These are phyloP conservation scores for Venturia asperata DNA, from an alignment of 2,329 filamentous ascomycete genomes.

Conservation along the genomic window DNA sequence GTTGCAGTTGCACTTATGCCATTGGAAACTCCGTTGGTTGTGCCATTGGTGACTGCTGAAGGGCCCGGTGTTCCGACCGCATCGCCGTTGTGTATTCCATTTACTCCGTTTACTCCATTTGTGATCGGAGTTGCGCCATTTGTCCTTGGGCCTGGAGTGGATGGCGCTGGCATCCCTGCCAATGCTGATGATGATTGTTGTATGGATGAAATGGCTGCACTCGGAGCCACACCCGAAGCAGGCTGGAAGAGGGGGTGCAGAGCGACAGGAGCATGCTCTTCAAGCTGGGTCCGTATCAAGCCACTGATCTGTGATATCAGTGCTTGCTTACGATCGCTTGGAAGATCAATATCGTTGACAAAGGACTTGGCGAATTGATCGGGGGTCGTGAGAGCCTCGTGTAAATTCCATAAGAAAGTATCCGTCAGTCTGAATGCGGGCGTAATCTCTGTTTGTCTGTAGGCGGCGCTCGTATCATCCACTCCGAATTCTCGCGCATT, in stretches of 20 bases:
- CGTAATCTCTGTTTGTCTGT: constrained; percentile 70
- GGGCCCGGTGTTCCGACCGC: not conserved
- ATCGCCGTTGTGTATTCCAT: constrained; percentile 22
- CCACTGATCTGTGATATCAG: constrained; percentile 78
- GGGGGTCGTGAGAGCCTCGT: constrained; percentile 87
- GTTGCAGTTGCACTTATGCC: constrained; percentile 44
- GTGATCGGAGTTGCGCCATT: constrained; percentile 28
- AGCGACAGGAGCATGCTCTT: constrained; percentile 92
- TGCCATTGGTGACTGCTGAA: not conserved
- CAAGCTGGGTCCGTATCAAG: constrained; percentile 88
- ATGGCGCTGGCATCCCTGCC: constrained; percentile 13
- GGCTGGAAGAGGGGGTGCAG: constrained; percentile 85
- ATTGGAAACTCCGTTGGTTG: not conserved
- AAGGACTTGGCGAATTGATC: constrained; percentile 90
- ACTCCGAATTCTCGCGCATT: constrained; percentile 51
- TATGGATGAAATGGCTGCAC: not conserved
- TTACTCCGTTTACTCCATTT: constrained; percentile 28
- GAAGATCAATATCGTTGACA: constrained; percentile 88
- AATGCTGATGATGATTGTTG: not conserved
- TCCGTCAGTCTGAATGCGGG: constrained; percentile 86
- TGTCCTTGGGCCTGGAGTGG: constrained; percentile 14
- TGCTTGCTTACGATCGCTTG: constrained; percentile 55
- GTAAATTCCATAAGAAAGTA: constrained; percentile 95
- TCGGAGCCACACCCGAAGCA: constrained; percentile 32
- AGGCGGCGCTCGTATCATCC: constrained; percentile 69